These are phyloP conservation scores for Xylaria sp. DNA, from an alignment of 2,329 filamentous ascomycete genomes.

Conservation along the genomic window DNA sequence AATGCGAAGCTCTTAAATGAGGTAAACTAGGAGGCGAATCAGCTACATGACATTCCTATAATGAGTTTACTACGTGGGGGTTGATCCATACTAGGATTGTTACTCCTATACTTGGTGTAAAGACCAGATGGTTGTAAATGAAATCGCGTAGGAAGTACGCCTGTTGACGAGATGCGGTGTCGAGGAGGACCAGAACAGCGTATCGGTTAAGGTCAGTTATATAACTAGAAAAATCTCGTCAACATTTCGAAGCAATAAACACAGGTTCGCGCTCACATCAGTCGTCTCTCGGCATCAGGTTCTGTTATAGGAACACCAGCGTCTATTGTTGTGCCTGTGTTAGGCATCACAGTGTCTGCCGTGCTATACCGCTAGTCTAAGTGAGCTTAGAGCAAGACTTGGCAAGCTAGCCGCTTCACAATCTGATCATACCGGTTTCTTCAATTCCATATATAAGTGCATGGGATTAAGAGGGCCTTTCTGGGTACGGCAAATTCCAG, in stretches of 20 bases:
- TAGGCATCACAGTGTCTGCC: neutral
- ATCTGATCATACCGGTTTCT: conserved; percentile 18
- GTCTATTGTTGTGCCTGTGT: neutral
- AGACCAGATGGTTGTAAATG: conserved; percentile 20
- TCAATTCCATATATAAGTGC: conserved; percentile 15
- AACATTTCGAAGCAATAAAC: neutral
- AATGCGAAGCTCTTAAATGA: conserved; percentile 22
- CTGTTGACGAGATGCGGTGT: conserved; percentile 20
- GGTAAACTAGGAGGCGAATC: conserved; percentile 13
- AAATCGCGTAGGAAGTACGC: conserved; percentile 27
- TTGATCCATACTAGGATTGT: conserved; percentile 10
- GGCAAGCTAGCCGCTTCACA: neutral
- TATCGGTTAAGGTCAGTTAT: conserved; percentile 21
- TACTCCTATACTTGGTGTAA: conserved; percentile 17
- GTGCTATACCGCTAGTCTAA: conserved; percentile 17
- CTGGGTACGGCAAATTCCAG: conserved; percentile 17
- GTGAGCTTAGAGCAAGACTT: conserved; percentile 3
- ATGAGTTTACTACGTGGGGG: neutral
- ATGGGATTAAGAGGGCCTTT: conserved; percentile 21
- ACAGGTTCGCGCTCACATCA: conserved; percentile 15
- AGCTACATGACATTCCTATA: neutral
- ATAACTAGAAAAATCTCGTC: conserved; percentile 9
- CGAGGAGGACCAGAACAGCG: conserved; percentile 16
- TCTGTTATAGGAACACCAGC: conserved; percentile 1
- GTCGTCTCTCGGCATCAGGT: conserved; percentile 27